Base-by-base conservation (phyloP, 164 flowering plant species). In the Litsea cubeba region DNA sequence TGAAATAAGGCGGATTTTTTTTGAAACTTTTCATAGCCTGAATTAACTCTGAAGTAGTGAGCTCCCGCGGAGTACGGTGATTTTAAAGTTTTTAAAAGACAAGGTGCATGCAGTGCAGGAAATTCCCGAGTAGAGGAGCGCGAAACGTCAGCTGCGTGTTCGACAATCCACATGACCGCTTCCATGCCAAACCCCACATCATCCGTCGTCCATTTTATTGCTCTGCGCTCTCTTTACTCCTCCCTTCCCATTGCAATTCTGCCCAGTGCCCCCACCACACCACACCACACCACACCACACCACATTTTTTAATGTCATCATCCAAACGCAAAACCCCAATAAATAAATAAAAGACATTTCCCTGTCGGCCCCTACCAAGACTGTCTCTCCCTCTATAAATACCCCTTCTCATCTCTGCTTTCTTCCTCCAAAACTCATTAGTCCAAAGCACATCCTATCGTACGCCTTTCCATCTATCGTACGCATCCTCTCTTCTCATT, bases 301-400 rank as follows among this genome's bases (percentile, higher is more conserved):
- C 2, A 5, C 7, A 5, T 4, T 28, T 26, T 28, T 20, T 66
- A 17, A 8, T 15, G 5, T 11, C 3, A 30, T 26, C 20, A 32
- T 66, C 20, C 68, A 65, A 12, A 17, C 32, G 46, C 32, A 62
- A 50, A 23, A 30, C 35, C 35, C 5, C 35, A 30, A 5, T 30
- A 30, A 30, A 30, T 5, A 30, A 30, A 30, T 30, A 30, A 30
- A 30, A 30, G 35, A 30, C 35, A 30, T 32, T 65, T 69, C 67
- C 54, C 75, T 82, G 88, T 86, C 88, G 86, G 84, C 77, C 75
- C 74, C 69, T 74, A 75, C 80, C 69, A 69, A 76, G 84, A 81
- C 86, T 74, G 75, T 76, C 80, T 49, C 23, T 67, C 62, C 60
- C 73, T 26, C 82, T 83, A 83, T 82, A 80, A 72, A 83, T 79